These are phyloP conservation scores for Sporothrix pallida DNA, from an alignment of 2,329 filamentous ascomycete genomes.

Conservation along the genomic window DNA sequence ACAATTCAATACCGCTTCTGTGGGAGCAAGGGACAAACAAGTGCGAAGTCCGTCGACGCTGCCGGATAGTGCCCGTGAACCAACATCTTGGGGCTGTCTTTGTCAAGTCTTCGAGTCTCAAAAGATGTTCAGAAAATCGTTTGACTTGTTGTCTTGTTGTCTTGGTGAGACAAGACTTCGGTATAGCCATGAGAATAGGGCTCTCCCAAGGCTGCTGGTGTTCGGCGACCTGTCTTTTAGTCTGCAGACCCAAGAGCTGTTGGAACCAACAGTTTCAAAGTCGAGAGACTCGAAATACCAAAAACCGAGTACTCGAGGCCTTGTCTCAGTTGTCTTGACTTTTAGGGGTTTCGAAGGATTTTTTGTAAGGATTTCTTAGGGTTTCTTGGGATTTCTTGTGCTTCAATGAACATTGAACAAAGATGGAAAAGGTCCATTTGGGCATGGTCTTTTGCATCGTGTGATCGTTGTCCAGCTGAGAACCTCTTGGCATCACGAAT, in stretches of 20 bases:
- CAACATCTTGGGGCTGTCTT: not conserved
- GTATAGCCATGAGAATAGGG: not conserved
- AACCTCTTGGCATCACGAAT: slow-evolving; percentile 2
- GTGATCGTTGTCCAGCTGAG: not conserved
- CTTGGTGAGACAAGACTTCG: slow-evolving; percentile 19
- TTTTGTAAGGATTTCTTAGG: not conserved
- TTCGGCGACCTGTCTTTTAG: slow-evolving; percentile 15
- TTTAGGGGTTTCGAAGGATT: too few relatives aligned
- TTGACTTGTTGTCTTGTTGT: not conserved
- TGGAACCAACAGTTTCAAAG: not conserved
- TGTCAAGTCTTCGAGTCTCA: not conserved
- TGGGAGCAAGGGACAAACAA: not conserved
- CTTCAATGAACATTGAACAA: not conserved
- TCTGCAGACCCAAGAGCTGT: too few relatives aligned
- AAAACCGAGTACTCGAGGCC: not conserved
- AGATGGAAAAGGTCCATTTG: not conserved
- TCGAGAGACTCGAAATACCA: not conserved
- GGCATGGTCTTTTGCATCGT: slow-evolving; percentile 17
- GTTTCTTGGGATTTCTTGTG: not conserved
- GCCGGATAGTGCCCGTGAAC: not conserved
- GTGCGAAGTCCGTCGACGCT: not conserved
- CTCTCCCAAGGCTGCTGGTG: not conserved
- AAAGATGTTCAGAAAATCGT: too few relatives aligned
- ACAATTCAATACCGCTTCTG: too few relatives aligned
- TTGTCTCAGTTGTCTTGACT: not conserved